Evolutionary conservation across 257 asterid genomes (phyloP).

Genomic region (Solanum chiquidenum): DNA sequence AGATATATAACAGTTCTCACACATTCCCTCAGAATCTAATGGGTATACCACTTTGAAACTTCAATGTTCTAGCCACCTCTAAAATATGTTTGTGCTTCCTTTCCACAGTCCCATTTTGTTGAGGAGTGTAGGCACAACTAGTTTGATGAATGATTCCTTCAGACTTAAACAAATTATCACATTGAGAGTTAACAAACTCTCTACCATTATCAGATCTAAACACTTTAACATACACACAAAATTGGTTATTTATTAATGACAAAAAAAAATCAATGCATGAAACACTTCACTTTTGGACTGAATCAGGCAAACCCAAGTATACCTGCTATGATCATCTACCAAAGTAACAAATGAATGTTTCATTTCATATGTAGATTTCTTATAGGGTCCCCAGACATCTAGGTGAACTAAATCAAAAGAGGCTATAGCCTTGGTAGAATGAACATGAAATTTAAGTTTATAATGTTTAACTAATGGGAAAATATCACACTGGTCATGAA

Average conservation of each 20-base stretch:
- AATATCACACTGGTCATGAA: neutral
- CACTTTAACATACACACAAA: neutral
- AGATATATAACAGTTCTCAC: neutral
- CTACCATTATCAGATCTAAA: too few species aligned
- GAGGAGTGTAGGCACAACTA: neutral
- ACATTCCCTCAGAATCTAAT: neutral
- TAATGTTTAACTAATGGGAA: neutral
- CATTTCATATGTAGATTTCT: neutral
- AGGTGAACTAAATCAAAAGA: neutral
- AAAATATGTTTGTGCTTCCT: neutral
- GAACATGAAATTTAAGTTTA: neutral
- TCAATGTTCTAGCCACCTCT: neutral
- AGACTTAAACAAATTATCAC: neutral
- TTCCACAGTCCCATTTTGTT: neutral
- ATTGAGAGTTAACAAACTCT: neutral
- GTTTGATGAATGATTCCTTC: neutral
- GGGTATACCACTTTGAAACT: neutral
- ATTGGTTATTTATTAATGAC: neutral
- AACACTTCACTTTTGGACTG: neutral
- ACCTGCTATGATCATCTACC: neutral
- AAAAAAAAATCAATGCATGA: neutral
- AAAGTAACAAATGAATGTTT: neutral
- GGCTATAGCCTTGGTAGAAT: neutral
- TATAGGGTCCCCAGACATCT: neutral
- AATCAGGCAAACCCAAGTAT: neutral